A percentile compares a stretch with the other conserved stretches of the same genome.
Conservation (phyloP, 208 protist species). For the Leptomonas seymouri region DNA sequence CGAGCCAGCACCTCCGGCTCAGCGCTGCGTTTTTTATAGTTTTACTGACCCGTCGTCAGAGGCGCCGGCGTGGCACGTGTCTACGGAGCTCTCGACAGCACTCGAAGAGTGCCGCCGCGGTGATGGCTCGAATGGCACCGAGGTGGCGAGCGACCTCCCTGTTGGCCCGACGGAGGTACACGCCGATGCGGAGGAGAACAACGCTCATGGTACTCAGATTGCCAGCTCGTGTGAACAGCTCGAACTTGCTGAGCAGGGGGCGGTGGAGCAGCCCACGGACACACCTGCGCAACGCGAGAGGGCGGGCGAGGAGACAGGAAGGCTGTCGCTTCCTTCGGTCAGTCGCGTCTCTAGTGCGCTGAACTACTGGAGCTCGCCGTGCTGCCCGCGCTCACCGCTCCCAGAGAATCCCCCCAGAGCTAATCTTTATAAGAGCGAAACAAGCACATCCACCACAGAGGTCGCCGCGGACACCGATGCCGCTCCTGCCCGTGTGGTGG, state of each 20-base stretch:
- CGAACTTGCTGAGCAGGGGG: not conserved
- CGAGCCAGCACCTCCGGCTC: not conserved
- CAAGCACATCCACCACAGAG: too few species aligned
- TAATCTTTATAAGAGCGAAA: not conserved
- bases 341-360: not conserved
- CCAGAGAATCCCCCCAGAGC: not conserved
- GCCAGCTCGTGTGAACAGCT: too few species aligned
- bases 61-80: not conserved
- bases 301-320: not conserved
- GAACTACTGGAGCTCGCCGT: conserved; percentile 26
- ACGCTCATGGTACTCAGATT: too few species aligned
- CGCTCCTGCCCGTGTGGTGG: not conserved
- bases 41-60: not conserved
- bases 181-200: too few species aligned
- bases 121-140: not conserved
- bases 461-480: too few species aligned
- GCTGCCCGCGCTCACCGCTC: conserved; percentile 5
- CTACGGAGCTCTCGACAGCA: not conserved
- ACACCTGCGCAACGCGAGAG: not conserved
- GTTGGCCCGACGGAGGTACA: not conserved
- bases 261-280: not conserved
- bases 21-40: not conserved
- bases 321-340: not conserved
- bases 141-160: too few species aligned
- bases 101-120: conserved; percentile 2